Conservation (phyloP, 2,329 filamentous ascomycete species). For the Colletotrichum chlorophyti region DNA sequence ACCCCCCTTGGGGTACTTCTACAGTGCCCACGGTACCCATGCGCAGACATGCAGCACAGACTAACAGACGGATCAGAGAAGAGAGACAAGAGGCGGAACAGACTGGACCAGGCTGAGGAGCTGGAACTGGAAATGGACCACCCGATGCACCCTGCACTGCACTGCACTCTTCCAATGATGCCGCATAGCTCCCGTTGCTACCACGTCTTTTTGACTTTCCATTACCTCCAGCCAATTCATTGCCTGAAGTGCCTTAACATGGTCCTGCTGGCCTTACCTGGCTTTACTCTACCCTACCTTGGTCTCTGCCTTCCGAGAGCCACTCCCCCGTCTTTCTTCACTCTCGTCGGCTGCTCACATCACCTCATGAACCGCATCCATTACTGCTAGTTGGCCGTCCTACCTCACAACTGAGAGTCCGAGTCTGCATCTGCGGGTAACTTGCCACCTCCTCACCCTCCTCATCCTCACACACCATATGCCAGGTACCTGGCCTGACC, state of each 20-base stretch:
- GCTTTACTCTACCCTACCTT: not conserved
- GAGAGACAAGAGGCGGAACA: too few species aligned
- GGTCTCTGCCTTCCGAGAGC: not conserved
- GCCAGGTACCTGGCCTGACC: too few species aligned
- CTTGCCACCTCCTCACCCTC: conserved; percentile 10
- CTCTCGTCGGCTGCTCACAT: not conserved
- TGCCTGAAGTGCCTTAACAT: not conserved
- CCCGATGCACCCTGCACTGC: not conserved
- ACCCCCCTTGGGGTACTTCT: too few species aligned
- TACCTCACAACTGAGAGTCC: too few species aligned
- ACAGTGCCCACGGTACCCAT: conserved; percentile 14
- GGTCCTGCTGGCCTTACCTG: not conserved
- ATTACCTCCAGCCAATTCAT: too few species aligned
- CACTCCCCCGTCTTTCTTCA: not conserved
- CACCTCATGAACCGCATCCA: not conserved
- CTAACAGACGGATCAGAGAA: not conserved
- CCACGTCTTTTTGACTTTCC: not conserved
- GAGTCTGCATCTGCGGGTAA: conserved; percentile 8
- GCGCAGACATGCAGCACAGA: not conserved
- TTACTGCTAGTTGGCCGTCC: too few species aligned
- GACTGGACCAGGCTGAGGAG: not conserved
- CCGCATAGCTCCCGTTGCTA: conserved; percentile 1
- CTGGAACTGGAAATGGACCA: too few species aligned
- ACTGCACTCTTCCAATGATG: too few species aligned
- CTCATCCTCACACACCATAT: too few species aligned